phyloP scores from a whole-genome alignment of 345 rosid species.

The Hibiscus mutabilis region DNA sequence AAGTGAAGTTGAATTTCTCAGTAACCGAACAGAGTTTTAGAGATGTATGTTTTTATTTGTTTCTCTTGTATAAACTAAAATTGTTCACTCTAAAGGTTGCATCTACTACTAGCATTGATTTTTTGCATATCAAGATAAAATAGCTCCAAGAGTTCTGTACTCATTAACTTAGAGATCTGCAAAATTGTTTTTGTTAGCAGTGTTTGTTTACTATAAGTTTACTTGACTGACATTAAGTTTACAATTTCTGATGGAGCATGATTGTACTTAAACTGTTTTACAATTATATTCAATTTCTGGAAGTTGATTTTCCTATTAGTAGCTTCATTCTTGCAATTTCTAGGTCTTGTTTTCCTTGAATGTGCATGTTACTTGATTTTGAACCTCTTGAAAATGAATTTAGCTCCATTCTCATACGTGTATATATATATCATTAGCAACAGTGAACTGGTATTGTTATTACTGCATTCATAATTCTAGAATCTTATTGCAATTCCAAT shows the following conservation, averaged over 20 bases:
- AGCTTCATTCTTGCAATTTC: not conserved
- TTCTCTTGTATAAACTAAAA: not conserved
- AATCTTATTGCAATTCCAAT: not conserved
- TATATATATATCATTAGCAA: not conserved
- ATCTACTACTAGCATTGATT: constrained; percentile 11
- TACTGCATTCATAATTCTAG: not conserved
- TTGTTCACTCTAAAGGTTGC: not conserved
- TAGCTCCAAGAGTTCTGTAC: not conserved
- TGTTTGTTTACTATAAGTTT: not conserved
- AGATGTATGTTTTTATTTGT: not conserved
- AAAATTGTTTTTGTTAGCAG: not conserved
- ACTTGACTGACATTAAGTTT: not conserved
- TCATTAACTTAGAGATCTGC: not conserved
- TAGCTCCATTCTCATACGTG: not conserved
- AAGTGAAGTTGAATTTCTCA: not conserved
- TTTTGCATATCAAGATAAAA: not conserved
- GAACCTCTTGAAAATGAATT: not conserved
- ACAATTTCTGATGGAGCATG: not conserved
- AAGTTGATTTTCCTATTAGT: not conserved
- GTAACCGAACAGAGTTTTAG: constrained; percentile 5
- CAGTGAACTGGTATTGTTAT: not conserved
- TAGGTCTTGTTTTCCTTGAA: not conserved
- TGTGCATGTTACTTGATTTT: not conserved
- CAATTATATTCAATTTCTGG: not conserved
- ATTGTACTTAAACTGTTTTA: constrained; percentile 1